Evolutionary conservation across 108 stramenopile species (phyloP), one percentile per base, ranked within the genome.

Genomic region (Pseudonitzschia pungens): DNA sequence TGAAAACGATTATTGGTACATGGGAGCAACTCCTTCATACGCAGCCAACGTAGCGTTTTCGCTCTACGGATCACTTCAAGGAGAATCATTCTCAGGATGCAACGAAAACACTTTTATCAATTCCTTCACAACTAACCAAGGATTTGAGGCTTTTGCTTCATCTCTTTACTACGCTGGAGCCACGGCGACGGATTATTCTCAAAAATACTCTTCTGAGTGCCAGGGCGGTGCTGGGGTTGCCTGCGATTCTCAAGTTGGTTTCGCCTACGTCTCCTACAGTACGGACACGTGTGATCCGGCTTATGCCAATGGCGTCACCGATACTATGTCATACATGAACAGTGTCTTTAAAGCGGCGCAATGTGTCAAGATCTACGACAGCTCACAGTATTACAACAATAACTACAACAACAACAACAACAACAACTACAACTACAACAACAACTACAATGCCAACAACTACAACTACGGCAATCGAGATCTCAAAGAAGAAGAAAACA

Each of bases 11-110:
- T 73, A 67, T 24, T 89, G 89, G 89, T 87, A 87, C 62, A 54
- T 83, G 68, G 83, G 75, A 55, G 72, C 69, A 10, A 83, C 84
- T 0, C 84, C 75, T 62, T 18, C 31, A 2, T 81, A 81, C 44
- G 60, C 83, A 28, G 89, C 87, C 56, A 86, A 90, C 58, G 86
- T 87, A 1, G 87, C 87, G 2, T 90, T 76, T 59, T 76, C 78
- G 6, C 70, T 90, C 0, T 84, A 86, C 44, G 85, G 89, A 33
- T 53, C 82, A 14, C 70, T 87, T 16, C 65, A 62, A 36, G 81
- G 77, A 52, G 54, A 79, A 45, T 10, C 11, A 0, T 70, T 65
- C 56, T 42, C 51, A 0, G 75, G 75, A 28, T 79, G 87, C 65
- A 62, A 65, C 27, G 48, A 45, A n/a, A 53, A 72, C 32, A 75